Evolutionary conservation across 768 basidiomycete species (phyloP), one percentile per base, ranked within the genome.

Genomic region (Tulasnella calospora): DNA sequence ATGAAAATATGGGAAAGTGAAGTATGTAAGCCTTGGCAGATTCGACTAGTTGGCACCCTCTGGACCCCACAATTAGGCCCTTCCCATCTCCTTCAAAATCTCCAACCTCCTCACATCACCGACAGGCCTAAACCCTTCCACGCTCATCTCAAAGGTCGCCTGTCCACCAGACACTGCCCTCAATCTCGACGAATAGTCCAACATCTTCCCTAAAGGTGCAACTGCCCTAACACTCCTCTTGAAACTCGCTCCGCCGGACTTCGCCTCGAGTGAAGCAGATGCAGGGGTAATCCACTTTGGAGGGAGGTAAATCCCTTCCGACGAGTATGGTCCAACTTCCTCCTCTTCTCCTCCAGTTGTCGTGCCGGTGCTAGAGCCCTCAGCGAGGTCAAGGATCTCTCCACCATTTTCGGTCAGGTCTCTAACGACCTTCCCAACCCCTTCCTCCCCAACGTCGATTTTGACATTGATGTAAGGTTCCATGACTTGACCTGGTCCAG

Each of bases 341-440:
- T 85, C 86, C 33, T 85, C 84, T 72, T 61, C 46, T 55, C 41
- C 67, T 30, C 70, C 38, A 71, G 70, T 4, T 3, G 46, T 47
- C 17, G 46, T 1, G 23, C n/a, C 19, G 69, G 73, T 21, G 74
- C 70, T 79, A 7, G 85, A 81, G n/a, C 87, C 88, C 55, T 87
- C 85, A 5, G 86, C 88, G 30, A 95, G 87, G 80, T 94, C 92
- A 33, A 90, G 84, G 15, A 96, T 86, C 82, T 94, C 93, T n/a
- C 92, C 94, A 1, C 90, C 89, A 79, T 91, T 89, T 82, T 95
- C 94, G 13, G 92, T 92, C n/a, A 96, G 85, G 81, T 96, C 94
- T 82, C 91, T 93, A 70, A 94, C 89, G 30, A 93, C 90, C 81
- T 90, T 92, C 33, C 94, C 94, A 3, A 95, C 85, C 78, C 86